A percentile compares a stretch with the other conserved stretches of the same genome.
These are phyloP conservation scores for Exsudoporus floridanus DNA, from an alignment of 1,284 basidiomycete species.

Conservation along the genomic window DNA sequence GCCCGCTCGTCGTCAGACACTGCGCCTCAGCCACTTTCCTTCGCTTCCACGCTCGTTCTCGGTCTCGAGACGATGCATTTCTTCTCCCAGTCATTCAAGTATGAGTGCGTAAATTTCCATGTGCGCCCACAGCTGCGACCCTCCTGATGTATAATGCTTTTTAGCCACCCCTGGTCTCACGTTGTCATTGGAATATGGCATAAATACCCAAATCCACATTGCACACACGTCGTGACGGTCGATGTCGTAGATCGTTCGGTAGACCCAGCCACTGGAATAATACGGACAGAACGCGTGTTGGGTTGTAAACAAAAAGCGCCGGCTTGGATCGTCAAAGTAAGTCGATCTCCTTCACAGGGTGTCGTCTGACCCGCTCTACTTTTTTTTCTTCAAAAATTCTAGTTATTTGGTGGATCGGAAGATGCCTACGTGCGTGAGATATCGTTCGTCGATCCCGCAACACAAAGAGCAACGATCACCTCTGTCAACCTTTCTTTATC, in stretches of 20 bases:
- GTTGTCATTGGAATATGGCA: slow-evolving; percentile 89
- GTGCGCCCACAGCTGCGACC: slow-evolving; percentile 6
- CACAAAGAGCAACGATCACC: slow-evolving; percentile 76
- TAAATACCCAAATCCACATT: slow-evolving; percentile 94
- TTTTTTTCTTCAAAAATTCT: slow-evolving; percentile 10
- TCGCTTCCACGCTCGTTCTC: slow-evolving; percentile 8
- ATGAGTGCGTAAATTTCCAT: slow-evolving; percentile 52
- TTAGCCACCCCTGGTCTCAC: slow-evolving; percentile 83
- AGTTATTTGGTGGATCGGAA: slow-evolving; percentile 88
- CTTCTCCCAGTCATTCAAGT: slow-evolving; percentile 71
- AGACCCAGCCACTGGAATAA: slow-evolving; percentile 80
- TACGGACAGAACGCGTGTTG: slow-evolving; percentile 83
- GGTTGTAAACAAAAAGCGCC: slow-evolving; percentile 87
- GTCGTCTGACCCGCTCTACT: slow-evolving; percentile 7
- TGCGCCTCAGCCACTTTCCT: slow-evolving; percentile 13
- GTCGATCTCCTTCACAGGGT: slow-evolving; percentile 24
- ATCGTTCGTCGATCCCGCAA: slow-evolving; percentile 83
- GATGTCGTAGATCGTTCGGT: slow-evolving; percentile 86
- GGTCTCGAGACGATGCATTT: slow-evolving; percentile 57
- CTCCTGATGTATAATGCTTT: slow-evolving; percentile 26
- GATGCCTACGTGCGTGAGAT: slow-evolving; percentile 94
- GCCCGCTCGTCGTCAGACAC: slow-evolving; percentile 12
- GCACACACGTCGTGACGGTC: slow-evolving; percentile 88
- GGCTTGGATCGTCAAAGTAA: slow-evolving; percentile 79
- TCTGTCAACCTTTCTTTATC: slow-evolving; percentile 89